These are phyloP conservation scores for Lindgomyces ingoldianus DNA, from an alignment of 495 filamentous ascomycete species.

Conservation along the genomic window DNA sequence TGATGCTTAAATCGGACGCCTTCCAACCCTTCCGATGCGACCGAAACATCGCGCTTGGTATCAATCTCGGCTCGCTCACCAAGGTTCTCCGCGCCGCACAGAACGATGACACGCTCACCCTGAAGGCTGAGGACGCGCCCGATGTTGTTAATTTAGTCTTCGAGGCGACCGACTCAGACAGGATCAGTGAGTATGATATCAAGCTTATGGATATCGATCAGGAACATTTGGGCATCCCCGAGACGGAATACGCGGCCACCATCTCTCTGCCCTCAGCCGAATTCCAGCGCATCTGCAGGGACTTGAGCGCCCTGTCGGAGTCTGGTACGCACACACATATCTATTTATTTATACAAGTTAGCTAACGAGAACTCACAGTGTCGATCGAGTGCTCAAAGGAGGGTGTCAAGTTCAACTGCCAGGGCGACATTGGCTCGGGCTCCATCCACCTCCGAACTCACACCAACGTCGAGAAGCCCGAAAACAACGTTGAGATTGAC, in stretches of 20 bases:
- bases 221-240: conserved; percentile 97
- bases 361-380: conserved; percentile 55
- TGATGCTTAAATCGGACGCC: conserved; percentile 93
- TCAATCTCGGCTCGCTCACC: conserved; percentile 93
- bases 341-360: background rate
- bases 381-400: conserved; percentile 96
- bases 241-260: conserved; percentile 94
- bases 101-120: conserved; percentile 90
- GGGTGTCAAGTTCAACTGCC: conserved; percentile 92
- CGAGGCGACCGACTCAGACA: conserved; percentile 85
- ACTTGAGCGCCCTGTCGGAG: conserved; percentile 88
- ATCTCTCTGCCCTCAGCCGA: conserved; percentile 85
- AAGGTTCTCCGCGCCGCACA: conserved; percentile 95
- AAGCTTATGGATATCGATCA: conserved; percentile 99
- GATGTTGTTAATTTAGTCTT: conserved; percentile 95
- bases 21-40: conserved; percentile 99
- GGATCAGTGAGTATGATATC: conserved; percentile 96
- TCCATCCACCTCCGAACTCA: conserved; percentile 88
- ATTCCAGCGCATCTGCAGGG: conserved; percentile 92
- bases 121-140: conserved; percentile 96
- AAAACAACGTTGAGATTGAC: conserved; percentile 81
- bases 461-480: conserved; percentile 87
- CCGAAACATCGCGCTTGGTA: conserved; percentile 95
- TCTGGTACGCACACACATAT: conserved; percentile 63
- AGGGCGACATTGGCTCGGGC: conserved; percentile 94